Percentiles rank a stretch among this genome's conserved stretches.
Conservation (phyloP, 2,329 filamentous ascomycete genomes). For the Fusarium subtropicale region DNA sequence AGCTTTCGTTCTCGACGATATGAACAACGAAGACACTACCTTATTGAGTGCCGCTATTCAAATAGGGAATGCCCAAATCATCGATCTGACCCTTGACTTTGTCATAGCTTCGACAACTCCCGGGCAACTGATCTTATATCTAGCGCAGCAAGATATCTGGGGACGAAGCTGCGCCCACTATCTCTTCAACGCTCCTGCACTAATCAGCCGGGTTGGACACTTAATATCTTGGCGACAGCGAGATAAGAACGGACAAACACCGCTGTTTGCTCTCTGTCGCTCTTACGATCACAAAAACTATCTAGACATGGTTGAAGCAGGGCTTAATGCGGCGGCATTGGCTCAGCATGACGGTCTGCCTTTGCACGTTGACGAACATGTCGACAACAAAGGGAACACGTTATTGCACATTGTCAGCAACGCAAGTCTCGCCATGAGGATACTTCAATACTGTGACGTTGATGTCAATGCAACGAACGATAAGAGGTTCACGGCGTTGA, state of each 20-base stretch:
- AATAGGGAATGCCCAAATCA: constrained; percentile 78
- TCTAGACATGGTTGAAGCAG: constrained; percentile 85
- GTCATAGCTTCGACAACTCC: constrained; percentile 69
- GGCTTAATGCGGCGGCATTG: constrained; percentile 77
- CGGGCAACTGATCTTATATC: constrained; percentile 71
- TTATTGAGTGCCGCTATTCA: constrained; percentile 92
- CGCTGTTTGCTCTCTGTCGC: constrained; percentile 91
- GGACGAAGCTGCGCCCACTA: constrained; percentile 96
- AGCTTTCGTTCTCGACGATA: constrained; percentile 79
- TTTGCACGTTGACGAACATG: constrained; percentile 92
- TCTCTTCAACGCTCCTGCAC: constrained; percentile 86
- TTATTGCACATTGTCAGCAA: constrained; percentile 96
- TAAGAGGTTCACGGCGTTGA: constrained; percentile 92
- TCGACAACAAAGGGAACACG: constrained; percentile 93
- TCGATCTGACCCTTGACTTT: constrained; percentile 79
- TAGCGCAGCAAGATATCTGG: constrained; percentile 81
- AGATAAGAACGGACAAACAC: constrained; percentile 98
- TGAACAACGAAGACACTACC: constrained; percentile 90
- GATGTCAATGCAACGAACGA: constrained; percentile 97
- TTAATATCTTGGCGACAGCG: constrained; percentile 88
- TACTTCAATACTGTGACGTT: constrained; percentile 88
- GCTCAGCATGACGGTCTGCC: constrained; percentile 81
- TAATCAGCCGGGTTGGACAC: constrained; percentile 81
- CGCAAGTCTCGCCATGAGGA: constrained; percentile 76
- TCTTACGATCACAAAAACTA: constrained; percentile 96